Conservation (phyloP, 2,329 filamentous ascomycete species). For the Clarireedia monteithiana region DNA sequence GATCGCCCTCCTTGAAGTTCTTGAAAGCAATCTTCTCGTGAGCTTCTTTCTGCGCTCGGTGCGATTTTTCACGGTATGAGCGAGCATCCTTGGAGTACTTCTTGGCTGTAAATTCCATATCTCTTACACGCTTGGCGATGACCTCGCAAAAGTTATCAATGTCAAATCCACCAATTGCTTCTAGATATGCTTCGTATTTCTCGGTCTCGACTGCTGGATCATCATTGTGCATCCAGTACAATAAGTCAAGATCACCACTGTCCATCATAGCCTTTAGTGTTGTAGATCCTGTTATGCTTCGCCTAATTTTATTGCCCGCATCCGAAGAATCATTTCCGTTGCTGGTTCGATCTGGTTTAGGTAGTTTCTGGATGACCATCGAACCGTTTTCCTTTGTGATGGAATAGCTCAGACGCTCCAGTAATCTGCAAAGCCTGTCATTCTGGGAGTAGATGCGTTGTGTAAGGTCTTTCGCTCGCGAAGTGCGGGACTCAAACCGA, state of each 20-base stretch:
- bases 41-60: constrained; percentile 71
- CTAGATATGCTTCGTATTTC: constrained; percentile 69
- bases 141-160: constrained; percentile 78
- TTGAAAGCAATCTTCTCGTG: constrained; percentile 95
- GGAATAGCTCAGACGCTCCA: constrained; percentile 82
- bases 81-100: constrained; percentile 90
- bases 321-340: constrained; percentile 53
- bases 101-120: constrained; percentile 85
- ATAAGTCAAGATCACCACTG: constrained; percentile 59
- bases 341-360: constrained; percentile 52
- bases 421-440: constrained; percentile 70
- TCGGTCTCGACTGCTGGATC: constrained; percentile 59
- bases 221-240: constrained; percentile 74
- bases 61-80: constrained; percentile 79
- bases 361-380: constrained; percentile 68
- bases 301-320: constrained; percentile 43
- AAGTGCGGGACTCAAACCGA: constrained; percentile 62
- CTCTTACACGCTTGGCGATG: constrained; percentile 81
- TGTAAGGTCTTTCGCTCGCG: constrained; percentile 73
- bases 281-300: constrained; percentile 42
- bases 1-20: constrained; percentile 92
- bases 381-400: constrained; percentile 64
- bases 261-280: constrained; percentile 49
- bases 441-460: constrained; percentile 77
- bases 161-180: constrained; percentile 69